A percentile compares a stretch with the other conserved stretches of the same genome.
Evolutionary conservation across 768 basidiomycete species (phyloP).

Genomic region (Pulveroboletus sp.): DNA sequence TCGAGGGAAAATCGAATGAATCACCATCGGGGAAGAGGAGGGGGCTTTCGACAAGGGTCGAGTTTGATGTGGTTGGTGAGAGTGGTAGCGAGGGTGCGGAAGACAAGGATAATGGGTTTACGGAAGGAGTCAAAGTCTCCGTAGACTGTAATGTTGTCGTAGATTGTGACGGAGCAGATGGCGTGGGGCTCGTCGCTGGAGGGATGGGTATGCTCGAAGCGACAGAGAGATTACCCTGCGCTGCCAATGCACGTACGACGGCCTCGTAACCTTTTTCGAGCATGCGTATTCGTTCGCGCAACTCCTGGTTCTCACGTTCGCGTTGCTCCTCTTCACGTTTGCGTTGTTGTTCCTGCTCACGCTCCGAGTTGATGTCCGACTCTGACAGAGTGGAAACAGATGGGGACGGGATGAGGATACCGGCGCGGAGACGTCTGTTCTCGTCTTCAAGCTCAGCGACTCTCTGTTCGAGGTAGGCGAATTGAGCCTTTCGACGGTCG

Average conservation of each 20-base stretch:
- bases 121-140: conserved; percentile 21
- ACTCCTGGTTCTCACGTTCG: conserved; percentile 70
- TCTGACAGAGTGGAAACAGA: conserved; percentile 13
- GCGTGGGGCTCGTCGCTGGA: conserved; percentile 10
- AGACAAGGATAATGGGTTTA: conserved; percentile 26
- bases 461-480: conserved; percentile 59
- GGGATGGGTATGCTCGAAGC: conserved; percentile 12
- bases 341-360: conserved; percentile 30
- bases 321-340: conserved; percentile 39
- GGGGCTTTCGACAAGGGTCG: conserved; percentile 37
- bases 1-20: conserved; percentile 34
- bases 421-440: conserved; percentile 70
- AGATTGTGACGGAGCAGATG: conserved; percentile 22
- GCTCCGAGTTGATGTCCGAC: conserved; percentile 22
- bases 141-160: conserved; percentile 22
- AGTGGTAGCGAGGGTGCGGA: conserved; percentile 35
- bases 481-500: conserved; percentile 87
- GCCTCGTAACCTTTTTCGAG: conserved; percentile 83
- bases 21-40: conserved; percentile 25
- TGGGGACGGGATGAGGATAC: conserved; percentile 32
- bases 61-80: conserved; percentile 43
- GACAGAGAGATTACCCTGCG: conserved; percentile 45
- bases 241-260: conserved; percentile 70
- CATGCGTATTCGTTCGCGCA: conserved; percentile 71
- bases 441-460: conserved; percentile 80